Evolutionary conservation across 139 green algal species (phyloP).

Genomic region (Chlamydomonas eustigma): DNA sequence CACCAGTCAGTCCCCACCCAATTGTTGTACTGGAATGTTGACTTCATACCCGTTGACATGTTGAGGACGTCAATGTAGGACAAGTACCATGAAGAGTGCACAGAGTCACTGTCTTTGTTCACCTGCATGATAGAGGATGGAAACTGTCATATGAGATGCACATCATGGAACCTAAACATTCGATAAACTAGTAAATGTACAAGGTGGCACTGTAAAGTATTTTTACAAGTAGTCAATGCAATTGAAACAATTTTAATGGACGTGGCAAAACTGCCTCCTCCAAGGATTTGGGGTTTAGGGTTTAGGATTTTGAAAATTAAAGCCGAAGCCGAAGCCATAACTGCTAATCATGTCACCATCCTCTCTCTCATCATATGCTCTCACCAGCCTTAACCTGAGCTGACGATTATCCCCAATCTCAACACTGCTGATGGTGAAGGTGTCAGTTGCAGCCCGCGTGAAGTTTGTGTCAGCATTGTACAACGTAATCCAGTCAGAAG

Average conservation of each 20-base stretch:
- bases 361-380: not conserved
- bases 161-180: too few relatives aligned
- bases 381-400: not conserved
- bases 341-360: not conserved
- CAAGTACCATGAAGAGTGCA: constrained; percentile 4
- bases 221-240: too few relatives aligned
- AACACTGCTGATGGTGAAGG: constrained; percentile 10
- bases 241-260: too few relatives aligned
- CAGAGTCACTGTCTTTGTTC: not conserved
- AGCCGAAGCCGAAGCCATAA: too few relatives aligned
- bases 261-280: too few relatives aligned
- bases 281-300: too few relatives aligned
- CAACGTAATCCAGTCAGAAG: not conserved
- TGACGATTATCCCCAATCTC: not conserved
- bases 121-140: too few relatives aligned
- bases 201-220: too few relatives aligned
- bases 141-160: too few relatives aligned
- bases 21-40: constrained; percentile 1
- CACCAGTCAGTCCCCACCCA: constrained; percentile 4
- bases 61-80: constrained; percentile 1
- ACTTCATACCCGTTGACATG: constrained; percentile 3
- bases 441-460: not conserved
- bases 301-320: too few relatives aligned
- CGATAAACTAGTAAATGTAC: too few relatives aligned
- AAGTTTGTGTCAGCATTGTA: not conserved